Evolutionary conservation across 108 stramenopile species (phyloP), one percentile per base, ranked within the genome.

Genomic region (Parmales sp.): DNA sequence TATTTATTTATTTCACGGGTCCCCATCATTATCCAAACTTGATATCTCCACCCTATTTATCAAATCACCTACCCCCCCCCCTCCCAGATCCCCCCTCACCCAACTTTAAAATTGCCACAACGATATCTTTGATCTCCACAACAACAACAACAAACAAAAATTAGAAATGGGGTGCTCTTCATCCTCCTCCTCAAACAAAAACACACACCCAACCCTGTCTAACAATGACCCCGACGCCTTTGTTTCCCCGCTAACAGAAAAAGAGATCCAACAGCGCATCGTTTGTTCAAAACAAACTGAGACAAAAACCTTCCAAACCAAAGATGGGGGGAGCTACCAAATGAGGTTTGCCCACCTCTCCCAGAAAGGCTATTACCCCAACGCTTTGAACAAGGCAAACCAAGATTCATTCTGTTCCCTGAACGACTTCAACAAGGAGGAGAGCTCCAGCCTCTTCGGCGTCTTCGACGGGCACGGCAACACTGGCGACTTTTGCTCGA

Each of bases 351-450:
- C 90, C 0, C 86, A 81, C 60, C 74, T 88, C 43, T 88, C 85
- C 6, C 95, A 96, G 72, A 73, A 92, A 46, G 95, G 95, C 23
- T 96, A 89, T 64, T 91, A 96, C 76, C 90, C 92, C 2, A 85
- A 87, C 60, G 76, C 76, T 51, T 78, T 74, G 13, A 76, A 86
- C 75, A 93, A 93, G 67, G 80, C 80, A 19, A 88, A 90, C 72
- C 90, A 90, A 67, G 90, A 90, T 45, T 63, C 74, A 20, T 83
- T 67, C 54, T 28, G 26, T 16, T 76, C 86, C 38, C 19, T n/a
- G 75, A 31, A 31, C 69, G 44, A 73, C 82, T 36, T 81, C 89
- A 66, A 79, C 80, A 44, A 64, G 80, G 38, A 71, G 36, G 68
- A 65, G n/a, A 45, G 72, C 2, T 82, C 76, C 73, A 76, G 76